Evolutionary conservation across 257 asterid genomes (phyloP).

Genomic region (Solanum lycopersicoides): DNA sequence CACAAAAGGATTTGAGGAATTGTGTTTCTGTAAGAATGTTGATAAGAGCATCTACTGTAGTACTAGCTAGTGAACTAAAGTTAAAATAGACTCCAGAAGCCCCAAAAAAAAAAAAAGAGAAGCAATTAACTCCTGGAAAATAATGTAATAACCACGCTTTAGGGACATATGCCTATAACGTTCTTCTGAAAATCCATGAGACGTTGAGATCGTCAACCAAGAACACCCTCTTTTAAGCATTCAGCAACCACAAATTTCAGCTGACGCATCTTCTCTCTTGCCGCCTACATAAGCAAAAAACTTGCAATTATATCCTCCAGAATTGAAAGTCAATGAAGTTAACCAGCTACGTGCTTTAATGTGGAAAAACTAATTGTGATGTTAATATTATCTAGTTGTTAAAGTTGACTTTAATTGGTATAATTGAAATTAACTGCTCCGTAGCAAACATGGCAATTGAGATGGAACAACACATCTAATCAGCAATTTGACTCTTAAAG

Average conservation of each 20-base stretch:
- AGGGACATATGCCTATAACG: background rate
- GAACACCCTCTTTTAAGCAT: constrained; percentile 33
- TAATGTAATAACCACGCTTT: background rate
- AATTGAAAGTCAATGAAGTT: background rate
- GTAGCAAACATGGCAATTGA: background rate
- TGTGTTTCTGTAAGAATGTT: background rate
- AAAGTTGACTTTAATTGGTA: background rate
- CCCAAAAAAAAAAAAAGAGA: background rate
- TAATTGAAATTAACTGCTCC: background rate
- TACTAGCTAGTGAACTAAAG: background rate
- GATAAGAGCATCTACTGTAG: background rate
- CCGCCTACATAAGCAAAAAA: constrained; percentile 43
- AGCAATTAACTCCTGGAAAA: background rate
- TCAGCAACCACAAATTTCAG: constrained; percentile 56
- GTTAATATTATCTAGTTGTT: background rate
- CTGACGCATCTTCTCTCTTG: constrained; percentile 63
- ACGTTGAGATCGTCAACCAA: constrained; percentile 17
- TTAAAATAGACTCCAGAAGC: background rate
- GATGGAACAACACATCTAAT: background rate
- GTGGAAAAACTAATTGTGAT: background rate
- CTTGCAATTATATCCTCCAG: background rate
- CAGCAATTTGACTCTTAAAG: background rate
- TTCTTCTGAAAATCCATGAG: background rate
- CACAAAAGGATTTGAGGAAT: background rate
- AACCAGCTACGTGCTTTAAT: background rate